phyloP scores from a whole-genome alignment of 352 stramenopile genomes.

The Blastocystis sp. region DNA sequence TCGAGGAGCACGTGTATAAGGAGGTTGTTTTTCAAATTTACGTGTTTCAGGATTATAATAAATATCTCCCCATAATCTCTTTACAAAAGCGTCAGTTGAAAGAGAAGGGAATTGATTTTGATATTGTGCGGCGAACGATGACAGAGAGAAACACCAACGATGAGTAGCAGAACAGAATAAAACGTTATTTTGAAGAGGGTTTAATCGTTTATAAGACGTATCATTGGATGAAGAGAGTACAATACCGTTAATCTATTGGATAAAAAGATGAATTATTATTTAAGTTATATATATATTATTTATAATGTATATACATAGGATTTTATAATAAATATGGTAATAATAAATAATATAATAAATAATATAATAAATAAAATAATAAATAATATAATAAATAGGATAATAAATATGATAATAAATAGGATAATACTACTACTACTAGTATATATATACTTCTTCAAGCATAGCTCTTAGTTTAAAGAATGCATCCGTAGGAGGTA shows the following conservation, averaged over 20 bases:
- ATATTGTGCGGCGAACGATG: slow-evolving; percentile 72
- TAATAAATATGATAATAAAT: slow-evolving; percentile 52
- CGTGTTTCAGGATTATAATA: slow-evolving; percentile 75
- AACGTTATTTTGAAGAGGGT: slow-evolving; percentile 80
- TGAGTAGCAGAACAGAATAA: slow-evolving; percentile 81
- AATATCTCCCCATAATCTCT: slow-evolving; percentile 81
- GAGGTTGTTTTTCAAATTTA: slow-evolving; percentile 65
- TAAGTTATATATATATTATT: slow-evolving; percentile 5
- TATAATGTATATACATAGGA: no score
- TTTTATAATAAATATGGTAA: no score
- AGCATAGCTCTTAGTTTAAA: slow-evolving; percentile 88
- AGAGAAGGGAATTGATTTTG: slow-evolving; percentile 50
- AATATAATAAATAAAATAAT: slow-evolving; percentile 2
- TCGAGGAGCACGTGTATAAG: slow-evolving; percentile 50
- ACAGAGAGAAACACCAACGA: slow-evolving; percentile 83
- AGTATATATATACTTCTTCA: slow-evolving; percentile 76
- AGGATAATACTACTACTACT: no score
- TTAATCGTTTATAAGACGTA: slow-evolving; percentile 47
- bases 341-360: background rate
- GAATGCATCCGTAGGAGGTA: slow-evolving; percentile 85
- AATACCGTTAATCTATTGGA: slow-evolving; percentile 41
- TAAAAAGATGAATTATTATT: background rate
- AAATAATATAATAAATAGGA: no score
- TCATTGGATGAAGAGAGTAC: background rate
- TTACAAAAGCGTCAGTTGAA: slow-evolving; percentile 58